Conservation (phyloP, 495 filamentous ascomycete genomes). For the Lineolata rhizophorae region DNA sequence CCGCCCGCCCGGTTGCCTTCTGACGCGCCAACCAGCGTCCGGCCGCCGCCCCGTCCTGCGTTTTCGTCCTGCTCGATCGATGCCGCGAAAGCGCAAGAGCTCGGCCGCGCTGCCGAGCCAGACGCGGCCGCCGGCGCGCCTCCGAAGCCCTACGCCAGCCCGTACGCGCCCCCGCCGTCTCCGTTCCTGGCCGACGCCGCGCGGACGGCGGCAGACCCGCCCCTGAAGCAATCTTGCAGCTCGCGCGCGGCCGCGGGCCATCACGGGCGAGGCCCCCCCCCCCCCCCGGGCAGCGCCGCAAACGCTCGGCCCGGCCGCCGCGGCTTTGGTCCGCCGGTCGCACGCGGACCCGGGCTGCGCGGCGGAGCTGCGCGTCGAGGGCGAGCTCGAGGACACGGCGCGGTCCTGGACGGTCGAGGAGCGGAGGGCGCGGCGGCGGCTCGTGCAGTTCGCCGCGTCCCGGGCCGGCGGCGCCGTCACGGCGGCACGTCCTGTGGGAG, state of each 20-base stretch:
- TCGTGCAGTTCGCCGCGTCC: conserved; percentile 66
- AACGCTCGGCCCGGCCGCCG: conserved; percentile 21
- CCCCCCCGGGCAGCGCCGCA: too few relatives aligned
- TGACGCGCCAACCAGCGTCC: too few relatives aligned
- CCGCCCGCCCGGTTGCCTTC: too few relatives aligned
- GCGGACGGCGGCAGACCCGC: too few relatives aligned
- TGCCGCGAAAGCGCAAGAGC: conserved; percentile 30
- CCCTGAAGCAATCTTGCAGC: too few relatives aligned
- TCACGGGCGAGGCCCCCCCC: too few relatives aligned
- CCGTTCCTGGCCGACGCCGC: too few relatives aligned
- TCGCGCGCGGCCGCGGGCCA: conserved; percentile 15
- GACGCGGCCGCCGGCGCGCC: conserved; percentile 14
- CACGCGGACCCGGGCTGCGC: conserved; percentile 57
- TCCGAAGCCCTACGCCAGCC: conserved; percentile 15
- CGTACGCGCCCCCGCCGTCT: conserved; percentile 7
- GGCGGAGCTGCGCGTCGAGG: conserved; percentile 63
- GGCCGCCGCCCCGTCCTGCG: too few relatives aligned
- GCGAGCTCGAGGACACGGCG: conserved; percentile 62
- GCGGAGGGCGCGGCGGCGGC: conserved; percentile 45
- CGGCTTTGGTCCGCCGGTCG: conserved; percentile 64
- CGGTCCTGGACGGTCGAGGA: conserved; percentile 65
- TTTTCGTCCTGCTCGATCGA: too few relatives aligned
- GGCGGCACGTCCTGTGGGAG: conserved; percentile 49
- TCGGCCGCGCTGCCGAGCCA: conserved; percentile 25
- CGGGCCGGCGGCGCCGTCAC: conserved; percentile 29